phyloP scores from a whole-genome alignment of 2,329 filamentous ascomycete species.

The Calonectria ilicicola region DNA sequence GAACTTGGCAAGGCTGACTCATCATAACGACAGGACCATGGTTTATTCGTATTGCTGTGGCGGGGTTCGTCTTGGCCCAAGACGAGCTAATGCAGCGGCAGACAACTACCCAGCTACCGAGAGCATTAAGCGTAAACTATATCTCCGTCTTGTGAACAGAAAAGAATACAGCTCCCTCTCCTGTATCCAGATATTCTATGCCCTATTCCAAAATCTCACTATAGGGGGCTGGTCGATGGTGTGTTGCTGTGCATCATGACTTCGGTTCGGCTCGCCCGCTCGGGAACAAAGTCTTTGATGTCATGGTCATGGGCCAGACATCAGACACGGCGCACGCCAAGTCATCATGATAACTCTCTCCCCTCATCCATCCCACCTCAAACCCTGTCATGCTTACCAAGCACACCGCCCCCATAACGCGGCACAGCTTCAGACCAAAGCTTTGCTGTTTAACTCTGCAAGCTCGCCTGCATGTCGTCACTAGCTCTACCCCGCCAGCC shows the following conservation, averaged over 20 bases:
- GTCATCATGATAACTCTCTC: background rate
- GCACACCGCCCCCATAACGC: background rate
- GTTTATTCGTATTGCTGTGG: background rate
- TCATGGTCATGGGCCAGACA: too few species aligned
- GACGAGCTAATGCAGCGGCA: background rate
- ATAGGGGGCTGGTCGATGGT: background rate
- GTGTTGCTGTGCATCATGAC: background rate
- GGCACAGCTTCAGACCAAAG: background rate
- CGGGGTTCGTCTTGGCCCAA: background rate
- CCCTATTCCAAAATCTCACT: background rate
- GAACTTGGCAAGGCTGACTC: too few species aligned
- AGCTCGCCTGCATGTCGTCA: constrained; percentile 36
- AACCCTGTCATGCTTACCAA: constrained; percentile 10
- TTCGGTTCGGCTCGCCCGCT: background rate
- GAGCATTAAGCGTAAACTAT: background rate
- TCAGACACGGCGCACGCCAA: background rate
- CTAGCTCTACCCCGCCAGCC: constrained; percentile 25
- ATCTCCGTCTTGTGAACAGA: background rate
- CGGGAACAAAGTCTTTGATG: background rate
- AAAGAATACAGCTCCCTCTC: background rate
- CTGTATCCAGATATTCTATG: background rate
- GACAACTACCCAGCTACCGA: background rate
- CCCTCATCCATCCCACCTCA: constrained; percentile 1
- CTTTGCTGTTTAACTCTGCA: constrained; percentile 12
- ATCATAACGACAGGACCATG: too few species aligned